Evolutionary conservation across 2,329 filamentous ascomycete genomes (phyloP).

Genomic region (Phialophora chinensis): DNA sequence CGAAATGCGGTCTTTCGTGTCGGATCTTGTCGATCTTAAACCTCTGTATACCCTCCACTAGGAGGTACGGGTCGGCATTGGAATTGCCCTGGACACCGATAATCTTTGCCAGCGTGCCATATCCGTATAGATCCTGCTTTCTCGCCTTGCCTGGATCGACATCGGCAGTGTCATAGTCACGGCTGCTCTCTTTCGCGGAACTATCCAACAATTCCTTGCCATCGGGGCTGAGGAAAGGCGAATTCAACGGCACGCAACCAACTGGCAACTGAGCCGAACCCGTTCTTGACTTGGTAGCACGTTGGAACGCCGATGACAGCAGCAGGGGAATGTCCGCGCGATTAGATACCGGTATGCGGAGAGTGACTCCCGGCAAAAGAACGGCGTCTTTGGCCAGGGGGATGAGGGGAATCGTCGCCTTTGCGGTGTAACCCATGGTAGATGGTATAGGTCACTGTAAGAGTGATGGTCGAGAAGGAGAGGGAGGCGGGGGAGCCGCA

Average conservation of each 20-base stretch:
- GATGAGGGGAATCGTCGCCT: slow-evolving; percentile 71
- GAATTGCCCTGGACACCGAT: slow-evolving; percentile 77
- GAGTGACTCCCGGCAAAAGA: slow-evolving; percentile 81
- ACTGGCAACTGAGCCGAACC: slow-evolving; percentile 74
- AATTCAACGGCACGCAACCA: slow-evolving; percentile 84
- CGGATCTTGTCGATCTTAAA: slow-evolving; percentile 75
- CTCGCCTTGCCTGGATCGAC: slow-evolving; percentile 65
- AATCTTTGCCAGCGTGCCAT: slow-evolving; percentile 81
- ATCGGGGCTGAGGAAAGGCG: slow-evolving; percentile 72
- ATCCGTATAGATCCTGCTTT: slow-evolving; percentile 78
- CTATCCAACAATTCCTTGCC: slow-evolving; percentile 77
- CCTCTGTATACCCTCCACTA: slow-evolving; percentile 83
- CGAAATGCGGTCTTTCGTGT: slow-evolving; percentile 83
- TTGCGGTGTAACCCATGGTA: slow-evolving; percentile 43
- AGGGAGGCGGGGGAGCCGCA: slow-evolving; percentile 2
- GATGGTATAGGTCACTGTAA: background rate
- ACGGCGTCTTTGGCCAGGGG: slow-evolving; percentile 80
- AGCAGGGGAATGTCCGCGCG: slow-evolving; percentile 88
- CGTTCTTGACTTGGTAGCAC: slow-evolving; percentile 68
- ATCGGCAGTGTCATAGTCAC: slow-evolving; percentile 43
- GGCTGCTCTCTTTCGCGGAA: slow-evolving; percentile 56
- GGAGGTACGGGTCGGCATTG: slow-evolving; percentile 76
- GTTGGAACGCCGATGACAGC: slow-evolving; percentile 82
- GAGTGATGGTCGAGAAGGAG: slow-evolving; percentile 8
- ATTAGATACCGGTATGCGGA: slow-evolving; percentile 81